Conservation (phyloP, 768 basidiomycete genomes). For the Suillus tomentosus region DNA sequence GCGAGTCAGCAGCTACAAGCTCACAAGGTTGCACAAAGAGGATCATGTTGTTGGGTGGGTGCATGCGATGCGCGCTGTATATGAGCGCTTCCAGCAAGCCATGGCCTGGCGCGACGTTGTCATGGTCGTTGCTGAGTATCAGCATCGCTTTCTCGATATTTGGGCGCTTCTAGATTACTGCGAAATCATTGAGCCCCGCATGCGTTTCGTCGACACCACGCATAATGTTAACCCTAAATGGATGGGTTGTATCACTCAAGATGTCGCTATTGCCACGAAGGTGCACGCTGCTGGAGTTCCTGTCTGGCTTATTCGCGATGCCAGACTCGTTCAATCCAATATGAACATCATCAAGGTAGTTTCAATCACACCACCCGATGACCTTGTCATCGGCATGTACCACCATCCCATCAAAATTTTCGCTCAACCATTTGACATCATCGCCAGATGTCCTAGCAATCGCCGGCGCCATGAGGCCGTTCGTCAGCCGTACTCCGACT, state of each 20-base stretch:
- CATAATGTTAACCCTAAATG: background rate
- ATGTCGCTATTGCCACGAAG: background rate
- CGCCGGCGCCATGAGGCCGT: background rate
- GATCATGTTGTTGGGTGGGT: background rate
- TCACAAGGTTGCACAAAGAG: background rate
- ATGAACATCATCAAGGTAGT: background rate
- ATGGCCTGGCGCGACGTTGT: background rate
- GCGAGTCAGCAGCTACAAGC: background rate
- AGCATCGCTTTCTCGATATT: background rate
- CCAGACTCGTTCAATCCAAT: background rate
- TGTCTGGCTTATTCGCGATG: background rate
- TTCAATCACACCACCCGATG: background rate
- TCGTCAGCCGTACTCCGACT: background rate
- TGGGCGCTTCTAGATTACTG: background rate
- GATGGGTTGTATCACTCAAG: slow-evolving; percentile 9
- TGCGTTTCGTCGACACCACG: background rate
- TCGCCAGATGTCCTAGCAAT: background rate
- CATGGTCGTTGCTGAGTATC: background rate
- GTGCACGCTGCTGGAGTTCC: background rate
- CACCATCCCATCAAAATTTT: background rate
- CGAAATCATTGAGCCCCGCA: background rate
- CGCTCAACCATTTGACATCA: background rate
- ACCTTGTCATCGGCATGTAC: background rate
- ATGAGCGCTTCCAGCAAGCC: background rate
- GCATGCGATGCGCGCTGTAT: background rate